Conservation (phyloP, 2,329 filamentous ascomycete species). For the Trichoderma pleuroti region DNA sequence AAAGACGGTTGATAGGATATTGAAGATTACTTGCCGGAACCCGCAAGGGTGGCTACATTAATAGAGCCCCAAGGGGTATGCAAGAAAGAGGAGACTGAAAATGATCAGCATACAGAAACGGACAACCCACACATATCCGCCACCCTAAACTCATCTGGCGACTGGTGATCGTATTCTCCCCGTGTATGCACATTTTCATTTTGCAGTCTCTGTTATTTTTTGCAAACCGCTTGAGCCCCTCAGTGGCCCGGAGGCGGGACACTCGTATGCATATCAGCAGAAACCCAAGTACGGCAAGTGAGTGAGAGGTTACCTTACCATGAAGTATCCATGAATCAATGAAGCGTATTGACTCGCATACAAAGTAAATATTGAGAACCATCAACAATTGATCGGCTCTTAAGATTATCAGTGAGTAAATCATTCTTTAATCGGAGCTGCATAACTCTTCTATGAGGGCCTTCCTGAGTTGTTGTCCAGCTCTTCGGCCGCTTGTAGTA, state of each 20-base stretch:
- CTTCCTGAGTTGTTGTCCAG: too few species aligned
- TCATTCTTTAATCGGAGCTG: too few species aligned
- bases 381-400: too few species aligned
- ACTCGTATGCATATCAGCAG: neutral
- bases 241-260: neutral
- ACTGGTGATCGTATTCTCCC: too few species aligned
- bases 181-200: too few species aligned
- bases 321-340: neutral
- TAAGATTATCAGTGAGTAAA: too few species aligned
- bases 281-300: neutral
- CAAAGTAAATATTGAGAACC: too few species aligned
- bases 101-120: neutral
- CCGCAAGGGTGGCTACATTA: neutral
- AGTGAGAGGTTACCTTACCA: neutral
- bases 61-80: neutral
- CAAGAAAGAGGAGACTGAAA: neutral
- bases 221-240: too few species aligned
- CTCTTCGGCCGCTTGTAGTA: too few species aligned
- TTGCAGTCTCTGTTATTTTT: too few species aligned
- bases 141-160: neutral
- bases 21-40: neutral
- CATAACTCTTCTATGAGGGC: too few species aligned
- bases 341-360: constrained; percentile 61
- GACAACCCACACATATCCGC: neutral
- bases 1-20: neutral